Evolutionary conservation across 1,284 basidiomycete species (phyloP).

Genomic region (Puccinia brachypodii): DNA sequence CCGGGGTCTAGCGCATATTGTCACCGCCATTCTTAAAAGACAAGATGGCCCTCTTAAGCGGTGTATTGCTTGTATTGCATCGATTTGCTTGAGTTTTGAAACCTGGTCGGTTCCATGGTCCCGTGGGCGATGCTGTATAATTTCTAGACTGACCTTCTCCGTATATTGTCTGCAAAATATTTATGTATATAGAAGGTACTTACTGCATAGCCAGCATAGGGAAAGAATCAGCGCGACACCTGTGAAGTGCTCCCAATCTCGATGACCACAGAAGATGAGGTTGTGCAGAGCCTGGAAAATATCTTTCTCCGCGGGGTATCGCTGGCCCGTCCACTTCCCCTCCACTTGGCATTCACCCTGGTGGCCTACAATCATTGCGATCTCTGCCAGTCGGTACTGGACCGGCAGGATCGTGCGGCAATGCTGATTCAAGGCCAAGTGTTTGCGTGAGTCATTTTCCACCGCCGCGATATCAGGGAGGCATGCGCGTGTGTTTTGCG

Average conservation of each 20-base stretch:
- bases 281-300: too few relatives aligned
- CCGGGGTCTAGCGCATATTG: not conserved
- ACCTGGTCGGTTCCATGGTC: not conserved
- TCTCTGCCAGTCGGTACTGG: not conserved
- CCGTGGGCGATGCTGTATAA: not conserved
- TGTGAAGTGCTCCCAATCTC: too few relatives aligned
- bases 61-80: not conserved
- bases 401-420: not conserved
- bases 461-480: not conserved
- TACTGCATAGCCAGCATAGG: too few relatives aligned
- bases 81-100: not conserved
- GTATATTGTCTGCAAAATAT: too few relatives aligned
- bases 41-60: not conserved
- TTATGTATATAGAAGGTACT: not conserved
- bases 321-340: not conserved
- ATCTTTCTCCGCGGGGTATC: too few relatives aligned
- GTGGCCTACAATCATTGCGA: not conserved
- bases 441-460: not conserved
- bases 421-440: not conserved
- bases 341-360: not conserved
- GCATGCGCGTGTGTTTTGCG: not conserved
- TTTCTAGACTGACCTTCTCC: not conserved
- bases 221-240: not conserved
- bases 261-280: not conserved
- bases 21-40: not conserved